Conservation (phyloP, 2,329 filamentous ascomycete genomes). For the Sclerotinia borealis region DNA sequence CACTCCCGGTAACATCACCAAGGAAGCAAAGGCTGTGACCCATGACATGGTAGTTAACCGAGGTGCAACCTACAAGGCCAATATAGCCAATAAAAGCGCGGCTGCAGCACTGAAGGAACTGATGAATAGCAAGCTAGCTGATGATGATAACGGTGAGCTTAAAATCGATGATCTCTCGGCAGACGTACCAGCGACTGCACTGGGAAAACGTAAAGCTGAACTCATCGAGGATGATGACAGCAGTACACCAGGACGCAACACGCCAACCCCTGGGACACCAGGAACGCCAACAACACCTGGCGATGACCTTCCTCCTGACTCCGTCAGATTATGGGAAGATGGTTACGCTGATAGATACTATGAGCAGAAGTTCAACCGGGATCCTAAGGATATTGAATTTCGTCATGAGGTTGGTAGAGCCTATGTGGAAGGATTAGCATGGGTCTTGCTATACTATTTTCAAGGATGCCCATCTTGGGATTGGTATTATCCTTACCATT, state of each 20-base stretch:
- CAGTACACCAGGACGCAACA: constrained; percentile 53
- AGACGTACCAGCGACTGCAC: constrained; percentile 42
- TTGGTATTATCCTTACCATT: constrained; percentile 99
- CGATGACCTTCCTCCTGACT: constrained; percentile 67
- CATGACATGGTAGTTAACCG: constrained; percentile 86
- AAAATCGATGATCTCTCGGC: constrained; percentile 16
- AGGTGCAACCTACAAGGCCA: constrained; percentile 58
- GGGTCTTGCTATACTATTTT: constrained; percentile 96
- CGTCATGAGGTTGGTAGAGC: constrained; percentile 79
- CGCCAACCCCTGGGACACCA: constrained; percentile 45
- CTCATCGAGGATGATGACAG: constrained; percentile 55
- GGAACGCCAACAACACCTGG: constrained; percentile 35
- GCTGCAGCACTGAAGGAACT: constrained; percentile 81
- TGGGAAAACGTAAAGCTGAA: constrained; percentile 74
- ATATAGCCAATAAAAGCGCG: constrained; percentile 86
- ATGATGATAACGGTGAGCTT: constrained; percentile 15
- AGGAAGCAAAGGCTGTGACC: constrained; percentile 58
- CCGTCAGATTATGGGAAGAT: constrained; percentile 86
- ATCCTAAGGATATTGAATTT: constrained; percentile 75
- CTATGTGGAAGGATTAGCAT: constrained; percentile 92
- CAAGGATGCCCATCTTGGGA: constrained; percentile 98
- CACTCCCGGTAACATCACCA: constrained; percentile 48
- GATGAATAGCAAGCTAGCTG: constrained; percentile 40
- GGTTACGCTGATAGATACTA: constrained; percentile 96
- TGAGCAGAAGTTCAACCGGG: constrained; percentile 87